Evolutionary conservation across 108 stramenopile species (phyloP), one percentile per base, ranked within the genome.

Genomic region (Fragilaria crotonensis): DNA sequence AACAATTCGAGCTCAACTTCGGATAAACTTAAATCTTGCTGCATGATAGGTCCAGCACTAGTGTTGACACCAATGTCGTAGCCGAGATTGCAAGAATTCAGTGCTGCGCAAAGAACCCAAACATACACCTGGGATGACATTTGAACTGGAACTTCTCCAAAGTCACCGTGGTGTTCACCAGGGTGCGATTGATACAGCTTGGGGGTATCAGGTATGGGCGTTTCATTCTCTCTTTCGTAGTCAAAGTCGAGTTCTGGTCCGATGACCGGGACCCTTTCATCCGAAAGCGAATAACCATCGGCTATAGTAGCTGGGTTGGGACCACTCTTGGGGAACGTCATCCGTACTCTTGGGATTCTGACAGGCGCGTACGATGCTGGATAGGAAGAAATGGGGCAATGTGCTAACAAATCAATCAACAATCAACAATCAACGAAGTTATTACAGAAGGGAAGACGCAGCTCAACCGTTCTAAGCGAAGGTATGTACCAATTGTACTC

Each of bases 11-110:
- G 45, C 49, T 92, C 76, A 0, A 73, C 32, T 47, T 79, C 67
- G 0, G 82, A 66, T 48, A 93, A 51, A 19, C 54, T 72, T 26
- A 73, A 50, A 19, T 73, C 68, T 7, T 26, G 5, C 58, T 81
- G 74, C 29, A 81, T 53, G 32, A 81, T 33, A 58, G 33, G 28
- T 21, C 72, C 68, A 9, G 68, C 75, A 26, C 69, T 55, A 18
- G 80, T 76, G 33, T 62, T 71, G 25, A 76, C 66, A 33, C 80
- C 80, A 30, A 81, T 72, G 30, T 87, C 63, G 21, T 79, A 79
- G 60, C 85, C 84, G 0, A 90, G 54, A 68, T 90, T 94, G 60
- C 85, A 87, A 2, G 77, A 80, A 30, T 94, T 94, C 3, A 94
- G n/a, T 2, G 87, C 76, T 0, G 93, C 93, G 49, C 87, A 90